Conservation (phyloP, 768 basidiomycete species). For the Leccinum truebloodii region DNA sequence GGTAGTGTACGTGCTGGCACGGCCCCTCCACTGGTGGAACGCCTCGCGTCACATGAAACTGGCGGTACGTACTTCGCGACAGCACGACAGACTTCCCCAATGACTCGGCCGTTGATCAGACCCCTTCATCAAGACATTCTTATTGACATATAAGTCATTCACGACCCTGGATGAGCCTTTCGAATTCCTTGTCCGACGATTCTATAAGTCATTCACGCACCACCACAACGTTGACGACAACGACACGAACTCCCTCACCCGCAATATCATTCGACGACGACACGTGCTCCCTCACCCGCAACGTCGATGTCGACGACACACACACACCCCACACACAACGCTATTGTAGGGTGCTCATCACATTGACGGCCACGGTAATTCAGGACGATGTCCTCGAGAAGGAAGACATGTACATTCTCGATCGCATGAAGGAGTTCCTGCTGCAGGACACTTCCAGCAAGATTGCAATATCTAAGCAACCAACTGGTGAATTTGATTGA, state of each 20-base stretch:
- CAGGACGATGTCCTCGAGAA: slow-evolving; percentile 84
- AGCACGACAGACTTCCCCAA: background rate
- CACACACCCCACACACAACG: no score
- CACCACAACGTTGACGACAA: no score
- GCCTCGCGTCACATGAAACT: slow-evolving; percentile 88
- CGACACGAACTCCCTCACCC: no score
- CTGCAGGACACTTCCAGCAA: slow-evolving; percentile 61
- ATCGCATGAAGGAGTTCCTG: slow-evolving; percentile 80
- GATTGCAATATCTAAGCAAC: slow-evolving; percentile 71
- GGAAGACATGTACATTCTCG: slow-evolving; percentile 80
- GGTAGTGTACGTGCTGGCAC: slow-evolving; percentile 86
- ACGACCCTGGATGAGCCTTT: slow-evolving; percentile 73
- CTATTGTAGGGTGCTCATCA: slow-evolving; percentile 70
- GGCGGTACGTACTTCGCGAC: slow-evolving; percentile 56
- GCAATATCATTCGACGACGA: no score
- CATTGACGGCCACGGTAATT: slow-evolving; percentile 84
- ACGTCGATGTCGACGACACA: background rate
- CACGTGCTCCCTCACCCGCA: slow-evolving; percentile 6
- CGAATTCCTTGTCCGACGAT: slow-evolving; percentile 77
- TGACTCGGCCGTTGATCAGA: slow-evolving; percentile 43
- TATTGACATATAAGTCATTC: slow-evolving; percentile 89
- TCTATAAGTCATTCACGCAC: slow-evolving; percentile 68
- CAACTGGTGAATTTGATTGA: slow-evolving; percentile 74
- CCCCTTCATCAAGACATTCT: slow-evolving; percentile 83
- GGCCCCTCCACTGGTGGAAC: slow-evolving; percentile 82